phyloP scores from a whole-genome alignment of 129 eudicot species.

The Lactuca sativa region DNA sequence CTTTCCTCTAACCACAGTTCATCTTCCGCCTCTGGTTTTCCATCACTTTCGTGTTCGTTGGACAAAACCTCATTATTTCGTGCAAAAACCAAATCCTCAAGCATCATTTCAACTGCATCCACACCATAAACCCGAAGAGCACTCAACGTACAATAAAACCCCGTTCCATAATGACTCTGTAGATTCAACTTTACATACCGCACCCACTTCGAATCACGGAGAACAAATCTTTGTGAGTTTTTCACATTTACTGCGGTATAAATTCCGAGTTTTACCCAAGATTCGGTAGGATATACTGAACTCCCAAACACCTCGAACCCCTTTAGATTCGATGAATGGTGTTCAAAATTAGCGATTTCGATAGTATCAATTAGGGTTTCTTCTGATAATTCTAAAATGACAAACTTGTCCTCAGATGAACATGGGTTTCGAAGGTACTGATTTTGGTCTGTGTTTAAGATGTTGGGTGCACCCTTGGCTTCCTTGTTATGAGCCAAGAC shows the following conservation, averaged over 20 bases:
- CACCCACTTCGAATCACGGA: conserved; percentile 86
- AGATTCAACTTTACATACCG: conserved; percentile 76
- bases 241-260: conserved; percentile 87
- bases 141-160: conserved; percentile 92
- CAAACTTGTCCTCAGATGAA: conserved; percentile 84
- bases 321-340: conserved; percentile 80
- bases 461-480: conserved; percentile 92
- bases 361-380: conserved; percentile 87
- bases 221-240: conserved; percentile 74
- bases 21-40: conserved; percentile 41
- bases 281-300: conserved; percentile 77
- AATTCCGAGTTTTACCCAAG: conserved; percentile 84
- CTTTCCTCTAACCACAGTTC: conserved; percentile 33
- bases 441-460: conserved; percentile 75
- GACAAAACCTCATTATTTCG: conserved; percentile 47
- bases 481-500: conserved; percentile 87
- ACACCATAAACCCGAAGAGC: conserved; percentile 84
- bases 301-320: conserved; percentile 85
- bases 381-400: conserved; percentile 86
- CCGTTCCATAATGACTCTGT: conserved; percentile 83
- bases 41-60: conserved; percentile 39
- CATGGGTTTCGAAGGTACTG: conserved; percentile 95
- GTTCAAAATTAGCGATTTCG: conserved; percentile 90
- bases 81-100: conserved; percentile 79
- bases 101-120: conserved; percentile 96